phyloP scores from a whole-genome alignment of 2,329 filamentous ascomycete genomes.

The Monascus ruber region DNA sequence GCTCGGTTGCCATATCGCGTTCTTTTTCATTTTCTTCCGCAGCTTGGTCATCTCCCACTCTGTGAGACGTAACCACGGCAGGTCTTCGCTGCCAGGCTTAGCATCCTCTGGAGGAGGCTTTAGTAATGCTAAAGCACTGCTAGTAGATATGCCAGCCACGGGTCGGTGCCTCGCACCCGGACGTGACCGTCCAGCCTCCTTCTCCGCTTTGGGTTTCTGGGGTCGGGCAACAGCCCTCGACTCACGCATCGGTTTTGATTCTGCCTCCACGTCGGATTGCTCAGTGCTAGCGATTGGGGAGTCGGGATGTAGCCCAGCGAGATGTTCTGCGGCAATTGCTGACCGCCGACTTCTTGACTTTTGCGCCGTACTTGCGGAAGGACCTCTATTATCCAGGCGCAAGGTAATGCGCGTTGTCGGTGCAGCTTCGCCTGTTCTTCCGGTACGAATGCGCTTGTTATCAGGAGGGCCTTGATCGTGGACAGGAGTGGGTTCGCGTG shows the following conservation, averaged over 20 bases:
- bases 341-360: constrained; percentile 29
- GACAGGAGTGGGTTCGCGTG: constrained; percentile 47
- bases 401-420: constrained; percentile 31
- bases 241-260: constrained; percentile 14
- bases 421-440: constrained; percentile 26
- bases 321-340: constrained; percentile 22
- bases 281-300: constrained; percentile 37
- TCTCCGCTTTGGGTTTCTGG: constrained; percentile 31
- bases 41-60: constrained; percentile 58
- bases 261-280: constrained; percentile 31
- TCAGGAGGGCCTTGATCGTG: constrained; percentile 15
- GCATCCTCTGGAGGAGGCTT: constrained; percentile 51
- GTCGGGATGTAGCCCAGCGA: constrained; percentile 30
- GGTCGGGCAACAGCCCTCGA: constrained; percentile 5
- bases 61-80: constrained; percentile 53
- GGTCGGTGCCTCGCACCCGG: constrained; percentile 43
- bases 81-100: constrained; percentile 46
- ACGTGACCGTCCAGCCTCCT: constrained; percentile 19
- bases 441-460: constrained; percentile 28
- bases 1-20: constrained; percentile 56
- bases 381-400: constrained; percentile 23
- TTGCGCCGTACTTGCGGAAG: constrained; percentile 12
- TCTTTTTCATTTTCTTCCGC: constrained; percentile 60
- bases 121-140: constrained; percentile 48
- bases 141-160: constrained; percentile 48